Evolutionary conservation across 1,284 basidiomycete species (phyloP), one percentile per base, ranked within the genome.

Genomic region (Cystobasidiaceae sp.): DNA sequence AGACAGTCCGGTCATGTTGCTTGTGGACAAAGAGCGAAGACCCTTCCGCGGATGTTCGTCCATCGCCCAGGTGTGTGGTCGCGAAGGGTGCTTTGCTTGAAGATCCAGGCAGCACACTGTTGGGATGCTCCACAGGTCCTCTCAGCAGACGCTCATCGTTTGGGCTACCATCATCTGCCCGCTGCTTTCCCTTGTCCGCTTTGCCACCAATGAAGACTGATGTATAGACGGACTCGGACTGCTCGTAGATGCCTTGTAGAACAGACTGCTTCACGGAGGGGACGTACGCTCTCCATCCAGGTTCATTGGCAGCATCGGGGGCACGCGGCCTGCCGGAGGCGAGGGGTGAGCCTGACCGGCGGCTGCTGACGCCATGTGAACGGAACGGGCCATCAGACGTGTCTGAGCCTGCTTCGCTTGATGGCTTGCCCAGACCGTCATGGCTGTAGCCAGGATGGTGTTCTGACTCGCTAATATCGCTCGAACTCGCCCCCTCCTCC

Each of bases 161-260:
- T 0, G 11, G 4, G 8, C 44, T 11, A 19, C 2, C 6, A 49
- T 32, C 25, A 6, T 43, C 37, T 17, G 41, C 61, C 23, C 43
- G 27, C 32, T 51, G 49, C 41, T 64, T 64, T 39, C 61, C 61
- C 37, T 64, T 64, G 41, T 54, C 61, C 7, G 15, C 21, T 17
- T 55, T 64, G 34, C 39, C 43, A 34, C 61, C 52, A 13, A 64
- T 50, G 39, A 64, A 64, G 34, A 64, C 61, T 13, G 49, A 54
- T n/a, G 33, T 44, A 44, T 64, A 64, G 32, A 64, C 61, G 8
- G 61, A 64, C 51, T 55, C 41, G 15, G 51, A 43, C 28, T 56
- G 41, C n/a, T 64, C 61, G 33, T 64, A 64, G 5, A 64, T 52
- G 25, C 56, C 52, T 19, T 64, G 34, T 23, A 64, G 30, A 21